These are phyloP conservation scores for Nemophila menziesii DNA, from an alignment of 257 asterid species.

Conservation along the genomic window DNA sequence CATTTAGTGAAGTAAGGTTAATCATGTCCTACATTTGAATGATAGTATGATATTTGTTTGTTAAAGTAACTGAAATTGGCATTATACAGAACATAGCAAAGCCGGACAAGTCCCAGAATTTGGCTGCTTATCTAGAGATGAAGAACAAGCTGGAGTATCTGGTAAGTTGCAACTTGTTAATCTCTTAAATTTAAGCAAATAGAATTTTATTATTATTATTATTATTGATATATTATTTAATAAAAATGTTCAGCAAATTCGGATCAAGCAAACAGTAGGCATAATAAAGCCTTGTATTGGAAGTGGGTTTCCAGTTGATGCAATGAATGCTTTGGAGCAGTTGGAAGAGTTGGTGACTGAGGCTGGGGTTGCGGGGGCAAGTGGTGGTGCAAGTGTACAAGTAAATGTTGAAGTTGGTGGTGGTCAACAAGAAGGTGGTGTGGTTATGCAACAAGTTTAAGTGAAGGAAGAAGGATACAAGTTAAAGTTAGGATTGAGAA, in stretches of 20 bases:
- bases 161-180: constrained; percentile 29
- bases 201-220: no score
- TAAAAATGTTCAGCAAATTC: constrained; percentile 39
- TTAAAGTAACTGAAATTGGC: not conserved
- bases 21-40: no score
- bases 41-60: not conserved
- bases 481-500: not conserved
- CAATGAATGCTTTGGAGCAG: constrained; percentile 35
- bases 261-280: constrained; percentile 30
- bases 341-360: constrained; percentile 38
- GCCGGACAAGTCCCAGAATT: constrained; percentile 21
- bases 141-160: constrained; percentile 37
- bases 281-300: constrained; percentile 43
- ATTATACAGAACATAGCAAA: constrained; percentile 22
- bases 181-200: no score
- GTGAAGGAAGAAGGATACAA: not conserved
- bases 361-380: no score
- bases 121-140: constrained; percentile 30
- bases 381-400: constrained; percentile 5
- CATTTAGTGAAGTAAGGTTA: no score
- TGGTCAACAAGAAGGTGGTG: not conserved
- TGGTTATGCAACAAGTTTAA: not conserved
- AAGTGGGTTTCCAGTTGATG: constrained; percentile 28
- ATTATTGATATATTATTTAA: constrained; percentile 1
- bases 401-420: not conserved